Base-by-base conservation (phyloP, 2,329 filamentous ascomycete genomes). In the Aschersonia sp. region DNA sequence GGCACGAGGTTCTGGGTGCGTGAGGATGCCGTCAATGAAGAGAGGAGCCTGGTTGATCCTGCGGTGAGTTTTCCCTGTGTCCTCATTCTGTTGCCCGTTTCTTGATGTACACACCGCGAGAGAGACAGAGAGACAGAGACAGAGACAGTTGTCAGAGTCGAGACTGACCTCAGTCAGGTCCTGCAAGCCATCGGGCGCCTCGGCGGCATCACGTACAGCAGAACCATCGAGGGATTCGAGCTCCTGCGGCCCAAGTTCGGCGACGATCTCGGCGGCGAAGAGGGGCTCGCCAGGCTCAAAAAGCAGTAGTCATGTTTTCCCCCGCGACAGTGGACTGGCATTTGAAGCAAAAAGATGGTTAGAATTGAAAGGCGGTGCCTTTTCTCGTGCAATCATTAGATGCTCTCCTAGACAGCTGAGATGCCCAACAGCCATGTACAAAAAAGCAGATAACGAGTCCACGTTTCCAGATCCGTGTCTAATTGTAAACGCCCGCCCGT, bases 1-100 rank as follows among this genome's bases (percentile, higher is more conserved):
- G 90, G 87, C 0, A 81, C 85, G 35, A 73, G 82, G 31, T 95
- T 96, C 60, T 96, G 89, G 87, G 87, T 81, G 2, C 69, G 89
- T 47, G 87, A 94, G 61, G 90, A 96, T 66, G 88, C 88, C 2
- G 69, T 95, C 51, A 86, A 94, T 56, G 78, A 85, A 59, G 81
- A 87, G 7, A 75, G 71, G 58, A 87, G 79, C 54, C 57, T 86
- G 42, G 71, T 97, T 49, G 85, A 94, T 62, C 78, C 86, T 9
- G 74, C 68, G 46, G 78, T 82, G 60, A 67, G 75, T 67, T n/a
- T 5, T 35, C 39, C 5, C 4, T 8, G 5, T 37, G 29, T 37
- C 2, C 11, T 10, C 14, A 45, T 43, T 45, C 50, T 58, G 29
- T 54, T 33, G 29, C 8, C 5, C 12, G 11, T 5, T 8, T 3